Base-by-base conservation (phyloP, 805 yeast genomes). In the Teunomyces stri region DNA sequence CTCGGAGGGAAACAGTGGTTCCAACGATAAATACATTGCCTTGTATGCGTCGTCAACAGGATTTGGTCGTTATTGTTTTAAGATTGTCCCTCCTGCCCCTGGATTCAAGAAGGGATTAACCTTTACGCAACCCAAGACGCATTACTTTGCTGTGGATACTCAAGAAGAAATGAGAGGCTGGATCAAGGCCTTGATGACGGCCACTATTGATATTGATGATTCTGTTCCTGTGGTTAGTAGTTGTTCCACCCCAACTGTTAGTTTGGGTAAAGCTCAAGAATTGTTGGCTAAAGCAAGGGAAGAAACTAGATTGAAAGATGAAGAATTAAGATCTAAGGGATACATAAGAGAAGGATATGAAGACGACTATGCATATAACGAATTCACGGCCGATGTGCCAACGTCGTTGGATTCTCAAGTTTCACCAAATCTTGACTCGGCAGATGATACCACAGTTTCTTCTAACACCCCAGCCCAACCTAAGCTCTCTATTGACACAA, bases 131-230 rank as follows among this genome's bases (percentile, higher is more conserved):
- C 99, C 96, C 25, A 89, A 90, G 55, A 87, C 90, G 6, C 99
- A 94, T 60, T 94, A 86, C 65, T 94, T 94, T 76, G 97, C 98
- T 0, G 97, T 92, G 38, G 97, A 94, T 43, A 78, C 89, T 0
- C 80, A 77, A 48, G 96, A 89, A 43, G 98, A 92, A 53, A 87
- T 92, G 96, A 78, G 96, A 61, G 79, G 78, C 2, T 94, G 99
- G 99, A 83, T 91, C 82, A 87, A 90, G 45, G 96, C 97, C 0
- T 73, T 94, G 51, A 88, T 91, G 82, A 89, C 91, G 50, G 96
- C 98, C 0, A 94, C 98, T 0, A 95, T 94, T 57, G 99, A 94
- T 62, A 76, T 95, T 47, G 99, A 94, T 68, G 97, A 94, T 48
- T 68, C 87, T 1, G 89, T 87, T 11, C 97, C 99, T 0, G 94